Conservation (phyloP, 306 rosid species). For the Urtica urens region DNA sequence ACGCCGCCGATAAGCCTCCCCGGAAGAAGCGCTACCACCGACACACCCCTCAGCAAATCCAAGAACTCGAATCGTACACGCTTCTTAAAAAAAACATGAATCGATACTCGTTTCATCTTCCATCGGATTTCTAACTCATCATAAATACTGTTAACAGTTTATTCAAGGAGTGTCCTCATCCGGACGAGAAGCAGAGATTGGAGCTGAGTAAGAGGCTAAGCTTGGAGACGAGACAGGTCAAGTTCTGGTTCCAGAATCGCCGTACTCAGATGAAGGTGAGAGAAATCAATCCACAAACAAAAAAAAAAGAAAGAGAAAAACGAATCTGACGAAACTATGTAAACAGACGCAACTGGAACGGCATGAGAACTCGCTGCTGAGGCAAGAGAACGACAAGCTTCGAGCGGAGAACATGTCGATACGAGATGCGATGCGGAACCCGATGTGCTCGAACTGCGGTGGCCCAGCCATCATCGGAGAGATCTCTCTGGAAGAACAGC, state of each 20-base stretch:
- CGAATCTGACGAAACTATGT: too few relatives aligned
- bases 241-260: conserved; percentile 98
- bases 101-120: too few relatives aligned
- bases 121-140: too few relatives aligned
- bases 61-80: conserved; percentile 80
- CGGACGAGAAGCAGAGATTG: conserved; percentile 87
- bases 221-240: conserved; percentile 86
- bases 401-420: conserved; percentile 91
- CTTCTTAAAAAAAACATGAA: too few relatives aligned
- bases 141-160: too few relatives aligned
- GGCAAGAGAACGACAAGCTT: conserved; percentile 93
- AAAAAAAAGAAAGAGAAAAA: too few relatives aligned
- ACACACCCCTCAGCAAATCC: conserved; percentile 96
- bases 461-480: conserved; percentile 82
- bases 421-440: conserved; percentile 89
- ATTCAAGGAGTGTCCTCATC: conserved; percentile 95
- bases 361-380: conserved; percentile 74
- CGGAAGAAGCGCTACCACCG: conserved; percentile 89
- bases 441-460: conserved; percentile 84
- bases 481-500: conserved; percentile 82
- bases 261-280: conserved; percentile 98
- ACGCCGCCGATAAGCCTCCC: conserved; percentile 68
- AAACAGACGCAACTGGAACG: conserved; percentile 92
- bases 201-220: conserved; percentile 69
- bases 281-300: too few relatives aligned